These are phyloP conservation scores for Piper longum DNA, from an alignment of 164 flowering plant species.

Conservation along the genomic window DNA sequence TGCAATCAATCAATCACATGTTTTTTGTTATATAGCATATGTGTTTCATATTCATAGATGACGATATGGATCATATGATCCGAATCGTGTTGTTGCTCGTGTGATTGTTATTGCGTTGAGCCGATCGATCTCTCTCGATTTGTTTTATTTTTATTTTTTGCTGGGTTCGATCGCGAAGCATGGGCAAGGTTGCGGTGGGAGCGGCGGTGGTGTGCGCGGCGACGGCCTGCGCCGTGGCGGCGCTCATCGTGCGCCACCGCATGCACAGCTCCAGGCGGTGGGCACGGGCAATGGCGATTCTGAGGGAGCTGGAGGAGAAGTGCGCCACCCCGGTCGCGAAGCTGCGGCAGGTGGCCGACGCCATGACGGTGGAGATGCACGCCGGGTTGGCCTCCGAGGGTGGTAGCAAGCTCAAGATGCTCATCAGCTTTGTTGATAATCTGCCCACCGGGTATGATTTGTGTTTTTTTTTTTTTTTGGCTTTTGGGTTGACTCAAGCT, in stretches of 20 bases:
- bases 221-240: slow-evolving; percentile 68
- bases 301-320: slow-evolving; percentile 67
- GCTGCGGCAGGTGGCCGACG: slow-evolving; percentile 78
- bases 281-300: slow-evolving; percentile 47
- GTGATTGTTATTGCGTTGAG: background rate
- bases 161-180: background rate
- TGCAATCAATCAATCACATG: too few species aligned
- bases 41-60: too few species aligned
- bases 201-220: slow-evolving; percentile 72
- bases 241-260: slow-evolving; percentile 49
- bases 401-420: slow-evolving; percentile 94
- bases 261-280: slow-evolving; percentile 45
- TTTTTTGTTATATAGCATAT: too few species aligned
- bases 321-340: slow-evolving; percentile 50
- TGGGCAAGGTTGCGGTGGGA: slow-evolving; percentile 55
- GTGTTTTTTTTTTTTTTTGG: slow-evolving; percentile 1
- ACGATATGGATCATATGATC: too few species aligned
- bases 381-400: slow-evolving; percentile 95
- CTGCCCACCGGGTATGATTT: slow-evolving; percentile 72
- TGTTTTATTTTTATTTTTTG: background rate
- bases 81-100: background rate
- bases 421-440: slow-evolving; percentile 82
- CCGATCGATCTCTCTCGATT: background rate
- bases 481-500: background rate
- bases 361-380: slow-evolving; percentile 93